phyloP scores from a whole-genome alignment of 768 basidiomycete species.

The Mycena venus region DNA sequence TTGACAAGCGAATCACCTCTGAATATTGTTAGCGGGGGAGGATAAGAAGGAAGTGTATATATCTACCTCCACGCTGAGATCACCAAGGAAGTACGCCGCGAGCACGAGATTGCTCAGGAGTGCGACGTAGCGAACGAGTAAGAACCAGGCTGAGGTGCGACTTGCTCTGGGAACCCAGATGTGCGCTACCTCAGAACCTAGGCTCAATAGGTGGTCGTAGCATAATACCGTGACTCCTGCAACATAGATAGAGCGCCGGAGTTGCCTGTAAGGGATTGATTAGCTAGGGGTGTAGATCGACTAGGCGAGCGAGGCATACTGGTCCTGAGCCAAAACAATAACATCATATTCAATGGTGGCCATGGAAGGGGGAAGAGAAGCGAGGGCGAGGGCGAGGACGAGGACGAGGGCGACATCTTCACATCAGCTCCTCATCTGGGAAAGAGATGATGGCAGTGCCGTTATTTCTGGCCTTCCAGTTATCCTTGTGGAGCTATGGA shows the following conservation, averaged over 20 bases:
- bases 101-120: background rate
- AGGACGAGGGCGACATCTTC: too few species aligned
- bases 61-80: background rate
- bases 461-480: too few species aligned
- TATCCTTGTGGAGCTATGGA: too few species aligned
- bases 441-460: too few species aligned
- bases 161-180: background rate
- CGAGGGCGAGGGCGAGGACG: background rate
- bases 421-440: too few species aligned
- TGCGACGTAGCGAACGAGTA: background rate
- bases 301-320: background rate
- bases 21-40: background rate
- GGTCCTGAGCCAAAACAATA: background rate
- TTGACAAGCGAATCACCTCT: background rate
- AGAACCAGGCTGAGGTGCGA: background rate
- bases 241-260: background rate
- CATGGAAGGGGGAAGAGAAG: background rate
- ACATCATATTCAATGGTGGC: background rate
- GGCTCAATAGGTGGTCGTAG: background rate
- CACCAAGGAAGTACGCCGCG: background rate
- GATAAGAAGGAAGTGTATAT: background rate
- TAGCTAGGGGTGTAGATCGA: background rate
- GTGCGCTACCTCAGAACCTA: background rate
- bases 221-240: background rate
- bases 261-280: background rate